Evolutionary conservation across 306 rosid species (phyloP).

Genomic region (Rosa multiflora): DNA sequence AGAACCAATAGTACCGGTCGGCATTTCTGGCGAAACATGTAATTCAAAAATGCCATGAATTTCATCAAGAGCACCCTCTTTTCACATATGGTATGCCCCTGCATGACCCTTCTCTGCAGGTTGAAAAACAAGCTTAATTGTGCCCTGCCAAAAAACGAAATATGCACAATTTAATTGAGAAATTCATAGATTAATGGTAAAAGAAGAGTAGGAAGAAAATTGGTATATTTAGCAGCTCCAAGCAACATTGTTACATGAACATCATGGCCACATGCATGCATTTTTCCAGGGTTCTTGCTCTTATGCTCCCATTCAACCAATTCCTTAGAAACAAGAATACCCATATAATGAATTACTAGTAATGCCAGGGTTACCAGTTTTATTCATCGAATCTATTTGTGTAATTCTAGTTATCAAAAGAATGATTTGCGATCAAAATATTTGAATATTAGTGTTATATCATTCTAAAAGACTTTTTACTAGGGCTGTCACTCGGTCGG

Average conservation of each 20-base stretch:
- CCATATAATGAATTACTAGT: background rate
- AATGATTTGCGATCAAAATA: too few species aligned
- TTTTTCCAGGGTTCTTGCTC: conserved; percentile 52
- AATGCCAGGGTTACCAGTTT: background rate
- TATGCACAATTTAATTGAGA: background rate
- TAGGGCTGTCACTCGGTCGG: too few species aligned
- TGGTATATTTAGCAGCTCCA: conserved; percentile 42
- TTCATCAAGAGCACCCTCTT: conserved; percentile 53
- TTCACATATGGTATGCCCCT: conserved; percentile 51
- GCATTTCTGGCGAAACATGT: conserved; percentile 36
- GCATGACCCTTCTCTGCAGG: conserved; percentile 58
- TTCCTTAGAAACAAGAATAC: conserved; percentile 36
- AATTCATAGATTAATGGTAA: too few species aligned
- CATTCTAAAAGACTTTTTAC: too few species aligned
- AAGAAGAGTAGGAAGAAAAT: too few species aligned
- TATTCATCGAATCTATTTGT: background rate
- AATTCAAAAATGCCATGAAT: conserved; percentile 50
- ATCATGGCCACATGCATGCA: conserved; percentile 75
- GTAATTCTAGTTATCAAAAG: too few species aligned
- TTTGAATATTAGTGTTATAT: too few species aligned
- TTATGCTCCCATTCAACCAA: conserved; percentile 66
- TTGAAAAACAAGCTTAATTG: conserved; percentile 66
- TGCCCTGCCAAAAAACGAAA: conserved; percentile 35
- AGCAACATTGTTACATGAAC: conserved; percentile 61
- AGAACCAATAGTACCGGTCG: conserved; percentile 42